These are phyloP conservation scores for Peronospora tabacina DNA, from an alignment of 352 stramenopile genomes.

Conservation along the genomic window DNA sequence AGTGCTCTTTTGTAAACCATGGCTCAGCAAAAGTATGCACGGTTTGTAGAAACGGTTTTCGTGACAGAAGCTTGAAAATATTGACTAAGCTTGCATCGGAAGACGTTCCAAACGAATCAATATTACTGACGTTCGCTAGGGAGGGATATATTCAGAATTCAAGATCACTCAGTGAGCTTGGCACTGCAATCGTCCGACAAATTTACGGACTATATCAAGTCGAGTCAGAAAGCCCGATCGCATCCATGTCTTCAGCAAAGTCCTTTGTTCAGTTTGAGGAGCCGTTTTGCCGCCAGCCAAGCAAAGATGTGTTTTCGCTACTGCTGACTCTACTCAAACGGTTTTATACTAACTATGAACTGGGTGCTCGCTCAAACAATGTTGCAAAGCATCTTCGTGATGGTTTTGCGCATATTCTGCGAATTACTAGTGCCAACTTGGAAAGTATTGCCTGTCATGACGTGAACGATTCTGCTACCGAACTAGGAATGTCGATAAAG, in stretches of 20 bases:
- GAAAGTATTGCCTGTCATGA: slow-evolving; percentile 55
- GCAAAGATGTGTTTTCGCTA: slow-evolving; percentile 40
- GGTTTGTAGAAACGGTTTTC: slow-evolving; percentile 37
- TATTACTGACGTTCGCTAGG: not conserved
- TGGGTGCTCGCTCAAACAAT: not conserved
- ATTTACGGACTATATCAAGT: slow-evolving; percentile 30
- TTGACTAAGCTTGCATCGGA: not conserved
- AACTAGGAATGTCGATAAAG: slow-evolving; percentile 32
- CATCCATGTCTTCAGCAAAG: slow-evolving; percentile 5
- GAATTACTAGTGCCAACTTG: slow-evolving; percentile 61
- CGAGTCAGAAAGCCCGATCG: slow-evolving; percentile 5
- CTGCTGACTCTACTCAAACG: slow-evolving; percentile 44
- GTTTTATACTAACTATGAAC: slow-evolving; percentile 16
- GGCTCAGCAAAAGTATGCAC: slow-evolving; percentile 38
- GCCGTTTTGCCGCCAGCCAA: slow-evolving; percentile 66
- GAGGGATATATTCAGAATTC: slow-evolving; percentile 5
- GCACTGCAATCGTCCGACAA: slow-evolving; percentile 24
- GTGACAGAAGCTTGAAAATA: slow-evolving; percentile 11
- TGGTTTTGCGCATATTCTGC: slow-evolving; percentile 37
- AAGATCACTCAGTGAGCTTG: slow-evolving; percentile 16
- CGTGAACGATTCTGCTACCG: slow-evolving; percentile 27
- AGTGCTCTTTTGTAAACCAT: slow-evolving; percentile 72
- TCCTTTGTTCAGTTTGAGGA: slow-evolving; percentile 51
- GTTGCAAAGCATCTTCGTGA: slow-evolving; percentile 4
- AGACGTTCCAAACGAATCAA: not conserved